Base-by-base conservation (phyloP, 2,329 filamentous ascomycete species). In the Trichophyton rubrum region DNA sequence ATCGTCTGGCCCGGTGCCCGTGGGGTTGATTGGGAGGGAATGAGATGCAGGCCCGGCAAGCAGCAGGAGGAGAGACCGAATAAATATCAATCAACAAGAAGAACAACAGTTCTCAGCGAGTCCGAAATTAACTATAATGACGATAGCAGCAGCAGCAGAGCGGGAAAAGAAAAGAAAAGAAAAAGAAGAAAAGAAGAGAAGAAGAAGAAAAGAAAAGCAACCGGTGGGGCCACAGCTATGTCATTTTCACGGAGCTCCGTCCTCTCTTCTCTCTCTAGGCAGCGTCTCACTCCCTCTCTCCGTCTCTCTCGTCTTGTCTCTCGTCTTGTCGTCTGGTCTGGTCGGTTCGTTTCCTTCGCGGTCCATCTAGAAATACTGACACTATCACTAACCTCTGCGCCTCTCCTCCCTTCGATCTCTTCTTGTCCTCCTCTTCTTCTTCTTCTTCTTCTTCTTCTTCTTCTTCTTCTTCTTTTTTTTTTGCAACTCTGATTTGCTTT, bases 231-330 rank as follows among this genome's bases (percentile, higher is more conserved):
- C 49, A 33, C 49, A 35, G 30, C 49, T 55, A 33, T 55, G 49
- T 55, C 49, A 55, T 53, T 55, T 55, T 27, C 6, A 33, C 49
- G 49, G 49, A 55, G 49, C 49, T 55, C 49, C 30, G 49, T 35
- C 43, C 20, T 47, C 43, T 47, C n/a, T 11, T 11, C 17, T 24
- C 41, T 9, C 41, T 20, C 41, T 45, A n/a, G n/a, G n/a, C n/a
- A n/a, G n/a, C n/a, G n/a, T n/a, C n/a, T n/a, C n/a, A n/a, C 41
- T 24, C 17, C 7, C 20, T 13, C 6, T 43, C 40, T n/a, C 40
- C 17, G 11, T 17, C 13, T 43, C 38, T 41, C 30, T 33, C 30
- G 24, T 27, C 24, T 27, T 3, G 24, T 27, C 22, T 27, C 24
- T 27, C 24, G 24, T 27, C 22, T 24, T 3, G 22, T 24, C 22